Evolutionary conservation across 2,329 filamentous ascomycete species (phyloP).

Genomic region (Cercospora beticola): DNA sequence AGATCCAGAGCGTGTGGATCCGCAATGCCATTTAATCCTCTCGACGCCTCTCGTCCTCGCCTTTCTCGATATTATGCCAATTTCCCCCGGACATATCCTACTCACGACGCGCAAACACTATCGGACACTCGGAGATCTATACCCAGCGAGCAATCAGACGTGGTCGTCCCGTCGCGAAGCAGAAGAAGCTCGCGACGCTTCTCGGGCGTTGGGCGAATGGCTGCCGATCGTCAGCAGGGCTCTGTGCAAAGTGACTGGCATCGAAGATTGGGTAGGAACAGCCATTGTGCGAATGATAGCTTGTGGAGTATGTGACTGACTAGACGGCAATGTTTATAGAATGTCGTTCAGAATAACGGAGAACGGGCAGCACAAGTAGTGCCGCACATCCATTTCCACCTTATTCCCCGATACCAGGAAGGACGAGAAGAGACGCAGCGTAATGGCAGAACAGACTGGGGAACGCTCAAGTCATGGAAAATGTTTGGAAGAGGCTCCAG

Average conservation of each 20-base stretch:
- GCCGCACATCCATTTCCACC: constrained; percentile 89
- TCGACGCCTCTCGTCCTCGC: constrained; percentile 76
- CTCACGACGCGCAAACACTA: constrained; percentile 76
- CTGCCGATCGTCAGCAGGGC: constrained; percentile 72
- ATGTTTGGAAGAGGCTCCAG: constrained; percentile 77
- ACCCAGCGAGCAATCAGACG: constrained; percentile 18
- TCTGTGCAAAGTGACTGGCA: constrained; percentile 66
- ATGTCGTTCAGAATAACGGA: constrained; percentile 94
- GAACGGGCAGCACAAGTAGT: constrained; percentile 88
- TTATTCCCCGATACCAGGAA: constrained; percentile 73
- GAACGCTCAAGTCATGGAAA: constrained; percentile 63
- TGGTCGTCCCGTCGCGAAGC: constrained; percentile 25
- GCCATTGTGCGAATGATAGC: not conserved
- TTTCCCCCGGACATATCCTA: constrained; percentile 79
- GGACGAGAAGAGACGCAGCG: constrained; percentile 52
- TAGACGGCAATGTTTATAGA: constrained; percentile 42
- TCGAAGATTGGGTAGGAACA: constrained; percentile 66
- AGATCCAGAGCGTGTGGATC: constrained; percentile 35
- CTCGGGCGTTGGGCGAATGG: constrained; percentile 46
- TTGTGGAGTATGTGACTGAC: not conserved
- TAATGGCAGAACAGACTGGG: constrained; percentile 48
- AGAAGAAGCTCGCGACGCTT: constrained; percentile 22
- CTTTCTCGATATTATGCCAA: constrained; percentile 90
- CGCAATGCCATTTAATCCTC: constrained; percentile 63
- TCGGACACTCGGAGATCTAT: constrained; percentile 72